Evolutionary conservation across 257 asterid genomes (phyloP), one percentile per base, ranked within the genome.

Genomic region (Vinca minor): DNA sequence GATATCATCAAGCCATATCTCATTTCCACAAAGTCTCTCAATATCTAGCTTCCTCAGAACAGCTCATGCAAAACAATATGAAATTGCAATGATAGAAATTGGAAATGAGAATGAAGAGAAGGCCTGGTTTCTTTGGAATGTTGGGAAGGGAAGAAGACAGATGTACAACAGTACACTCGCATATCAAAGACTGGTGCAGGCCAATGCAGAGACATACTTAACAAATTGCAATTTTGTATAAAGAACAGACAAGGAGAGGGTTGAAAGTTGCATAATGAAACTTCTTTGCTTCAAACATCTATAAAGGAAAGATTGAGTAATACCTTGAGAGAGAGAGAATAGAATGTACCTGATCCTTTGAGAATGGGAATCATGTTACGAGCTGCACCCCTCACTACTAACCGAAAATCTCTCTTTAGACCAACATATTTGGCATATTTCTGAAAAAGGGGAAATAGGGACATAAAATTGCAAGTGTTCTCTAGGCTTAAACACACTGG

Each of bases 331-430:
- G 28, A 54, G n/a, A 13, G n/a, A 20, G 25, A 14, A 2, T 9
- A 14, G 6, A 63, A 44, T n/a, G 64, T 76, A 93, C 98, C 95
- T 74, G 98, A 93, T 46, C 98, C 98, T 14, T 84, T 85, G 75
- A 93, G 96, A 76, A 93, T 87, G 26, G 85, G 57, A 69, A 87
- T 76, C 98, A 93, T 93, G 81, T 89, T 89, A 64, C 97, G 85
- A 21, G 98, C 98, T 68, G 96, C 96, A 74, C 98, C 98, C 75
- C 98, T 77, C 55, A 93, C 98, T 50, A 89, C 97, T 44, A 93
- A 84, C 65, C 98, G 98, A 60, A 93, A 89, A 78, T 87, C 97
- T 73, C 96, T 85, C 82, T 89, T 93, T 77, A 89, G 62, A 71
- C 98, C 98, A 59, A 93, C 98, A 82, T 85, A 76, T 74, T 82